Base-by-base conservation (phyloP, 768 basidiomycete genomes). In the Megacollybia marginata region DNA sequence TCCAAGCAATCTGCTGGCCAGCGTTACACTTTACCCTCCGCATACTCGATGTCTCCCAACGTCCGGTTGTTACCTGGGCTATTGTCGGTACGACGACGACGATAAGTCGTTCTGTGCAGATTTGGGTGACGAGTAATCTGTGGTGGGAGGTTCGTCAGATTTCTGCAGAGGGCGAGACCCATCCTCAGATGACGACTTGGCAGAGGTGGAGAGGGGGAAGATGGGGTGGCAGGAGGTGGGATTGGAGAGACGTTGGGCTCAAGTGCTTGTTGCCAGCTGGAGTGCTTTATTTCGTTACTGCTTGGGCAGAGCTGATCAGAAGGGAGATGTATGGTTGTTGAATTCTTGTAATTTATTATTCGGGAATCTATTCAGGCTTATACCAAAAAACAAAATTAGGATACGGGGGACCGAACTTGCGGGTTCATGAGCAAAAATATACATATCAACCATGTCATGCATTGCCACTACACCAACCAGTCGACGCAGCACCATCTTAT, bases 1-100 rank as follows among this genome's bases (percentile, higher is more conserved):
- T 98, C 0, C 95, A 97, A 62, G 89, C 90, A 15, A 93, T 98
- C 52, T 97, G 94, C 68, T 97, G 93, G 93, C 91, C 92, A 2
- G 85, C 90, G 4, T 96, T 93, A 5, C 88, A 91, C 55, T 65
- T 91, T 35, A 94, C 91, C 1, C 80, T 95, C 32, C 77, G 73
- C 48, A 67, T 92, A 46, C 73, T 97, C 42, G 82, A 84, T 31
- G 72, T 81, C 48, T 74, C 76, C 15, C 72, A 70, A 33, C 78
- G 92, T 9, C 91, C 92, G 0, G 82, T 90, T n/a, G 69, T 87
- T 5, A 85, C 82, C 46, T 98, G 95, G 95, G 85, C 91, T 4
- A 78, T 85, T 10, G 88, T 97, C 44, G 93, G 85, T 0, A 92
- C 85, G 11, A 91, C 89, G 43, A 96, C 95, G 0, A 89, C 85